These are phyloP conservation scores for Xylariaceae sp. DNA, from an alignment of 2,329 filamentous ascomycete species.

Conservation along the genomic window DNA sequence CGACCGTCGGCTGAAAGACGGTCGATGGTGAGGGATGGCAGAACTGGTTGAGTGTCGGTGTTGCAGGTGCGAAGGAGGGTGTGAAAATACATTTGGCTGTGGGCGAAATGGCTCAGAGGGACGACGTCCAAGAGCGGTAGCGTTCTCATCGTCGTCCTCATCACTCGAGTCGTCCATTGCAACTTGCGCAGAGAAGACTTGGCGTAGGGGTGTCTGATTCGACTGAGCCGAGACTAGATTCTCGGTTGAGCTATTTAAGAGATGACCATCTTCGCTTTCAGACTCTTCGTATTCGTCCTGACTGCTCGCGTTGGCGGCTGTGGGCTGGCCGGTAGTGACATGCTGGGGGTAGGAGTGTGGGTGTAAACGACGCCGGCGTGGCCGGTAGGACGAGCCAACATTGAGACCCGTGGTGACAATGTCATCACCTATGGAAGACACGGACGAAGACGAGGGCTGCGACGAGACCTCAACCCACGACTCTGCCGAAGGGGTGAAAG, in stretches of 20 bases:
- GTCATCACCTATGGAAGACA: slow-evolving; percentile 82
- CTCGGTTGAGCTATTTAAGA: slow-evolving; percentile 59
- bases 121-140: slow-evolving; percentile 69
- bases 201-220: slow-evolving; percentile 34
- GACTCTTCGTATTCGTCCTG: slow-evolving; percentile 95
- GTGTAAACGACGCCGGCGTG: slow-evolving; percentile 55
- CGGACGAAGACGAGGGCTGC: slow-evolving; percentile 87
- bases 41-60: slow-evolving; percentile 52
- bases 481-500: slow-evolving; percentile 54
- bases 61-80: slow-evolving; percentile 61
- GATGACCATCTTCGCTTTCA: slow-evolving; percentile 79
- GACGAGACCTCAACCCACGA: slow-evolving; percentile 96
- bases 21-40: slow-evolving; percentile 48
- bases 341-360: slow-evolving; percentile 24
- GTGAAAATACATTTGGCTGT: slow-evolving; percentile 88
- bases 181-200: slow-evolving; percentile 37
- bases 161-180: slow-evolving; percentile 44
- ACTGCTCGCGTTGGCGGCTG: slow-evolving; percentile 60
- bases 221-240: slow-evolving; percentile 38
- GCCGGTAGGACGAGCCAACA: slow-evolving; percentile 64
- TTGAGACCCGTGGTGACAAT: slow-evolving; percentile 86
- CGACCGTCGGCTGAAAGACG: slow-evolving; percentile 48
- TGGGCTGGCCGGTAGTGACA: slow-evolving; percentile 33
- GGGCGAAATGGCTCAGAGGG: slow-evolving; percentile 69
- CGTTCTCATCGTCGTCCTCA: slow-evolving; percentile 67